Evolutionary conservation across 2,329 filamentous ascomycete genomes (phyloP).

Genomic region (Colletotrichum liaoningense): DNA sequence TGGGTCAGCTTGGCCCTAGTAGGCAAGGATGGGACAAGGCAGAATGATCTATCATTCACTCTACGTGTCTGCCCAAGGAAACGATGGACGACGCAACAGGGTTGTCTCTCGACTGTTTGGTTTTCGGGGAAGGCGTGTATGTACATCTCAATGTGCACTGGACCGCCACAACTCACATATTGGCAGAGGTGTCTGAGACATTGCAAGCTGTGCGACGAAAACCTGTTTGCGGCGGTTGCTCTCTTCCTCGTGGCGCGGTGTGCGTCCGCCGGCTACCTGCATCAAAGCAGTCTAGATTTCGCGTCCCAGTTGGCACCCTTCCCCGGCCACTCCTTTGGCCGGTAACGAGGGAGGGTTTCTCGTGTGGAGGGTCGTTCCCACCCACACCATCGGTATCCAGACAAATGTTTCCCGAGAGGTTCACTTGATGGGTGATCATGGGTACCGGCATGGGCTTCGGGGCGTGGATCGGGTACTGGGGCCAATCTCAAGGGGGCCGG

Average conservation of each 20-base stretch:
- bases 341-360: background rate
- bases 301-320: conserved; percentile 4
- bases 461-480: background rate
- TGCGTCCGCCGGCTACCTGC: conserved; percentile 11
- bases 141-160: conserved; percentile 12
- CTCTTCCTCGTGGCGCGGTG: conserved; percentile 28
- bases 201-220: conserved; percentile 15
- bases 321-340: background rate
- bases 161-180: conserved; percentile 15
- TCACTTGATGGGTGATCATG: background rate
- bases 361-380: conserved; percentile 10
- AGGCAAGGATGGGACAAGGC: conserved; percentile 13
- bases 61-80: background rate
- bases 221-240: conserved; percentile 24
- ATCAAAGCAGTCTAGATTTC: conserved; percentile 6
- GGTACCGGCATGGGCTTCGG: background rate
- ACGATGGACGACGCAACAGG: background rate
- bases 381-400: conserved; percentile 25
- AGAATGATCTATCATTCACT: background rate
- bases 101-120: background rate
- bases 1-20: background rate
- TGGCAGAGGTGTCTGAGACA: conserved; percentile 20
- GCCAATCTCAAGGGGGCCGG: background rate
- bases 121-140: conserved; percentile 5
- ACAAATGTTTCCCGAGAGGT: background rate